Evolutionary conservation across 1,284 basidiomycete species (phyloP).

Genomic region (Phylloporus sp.): DNA sequence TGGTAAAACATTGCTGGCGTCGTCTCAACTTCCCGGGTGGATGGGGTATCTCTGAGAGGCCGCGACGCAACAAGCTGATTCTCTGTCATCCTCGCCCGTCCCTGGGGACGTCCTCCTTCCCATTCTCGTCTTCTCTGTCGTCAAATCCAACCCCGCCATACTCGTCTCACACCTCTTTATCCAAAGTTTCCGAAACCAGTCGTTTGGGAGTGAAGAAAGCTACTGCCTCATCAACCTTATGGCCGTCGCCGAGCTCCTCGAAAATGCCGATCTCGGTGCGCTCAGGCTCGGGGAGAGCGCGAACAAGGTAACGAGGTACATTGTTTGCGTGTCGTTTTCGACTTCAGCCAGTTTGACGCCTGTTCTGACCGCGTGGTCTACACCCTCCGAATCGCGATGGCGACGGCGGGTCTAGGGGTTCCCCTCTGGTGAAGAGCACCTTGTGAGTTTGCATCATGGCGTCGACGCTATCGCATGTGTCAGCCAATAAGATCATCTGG

Average conservation of each 20-base stretch:
- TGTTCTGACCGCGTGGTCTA: slow-evolving; percentile 27
- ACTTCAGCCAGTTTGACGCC: slow-evolving; percentile 70
- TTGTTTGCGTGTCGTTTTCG: not conserved
- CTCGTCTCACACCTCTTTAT: slow-evolving; percentile 71
- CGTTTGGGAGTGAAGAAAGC: not conserved
- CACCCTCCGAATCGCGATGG: slow-evolving; percentile 39
- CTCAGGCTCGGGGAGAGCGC: slow-evolving; percentile 76
- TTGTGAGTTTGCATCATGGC: slow-evolving; percentile 67
- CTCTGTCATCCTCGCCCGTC: no score
- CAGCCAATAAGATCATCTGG: slow-evolving; percentile 58
- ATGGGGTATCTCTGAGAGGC: no score
- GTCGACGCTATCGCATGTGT: slow-evolving; percentile 83
- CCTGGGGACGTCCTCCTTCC: no score
- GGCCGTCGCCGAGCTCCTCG: slow-evolving; percentile 85
- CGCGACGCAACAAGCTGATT: no score
- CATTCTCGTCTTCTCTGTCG: no score
- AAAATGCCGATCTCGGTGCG: slow-evolving; percentile 86
- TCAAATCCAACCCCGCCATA: slow-evolving; percentile 85
- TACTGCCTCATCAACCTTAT: not conserved
- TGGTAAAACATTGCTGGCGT: no score
- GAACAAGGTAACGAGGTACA: slow-evolving; percentile 59
- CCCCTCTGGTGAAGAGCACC: slow-evolving; percentile 31
- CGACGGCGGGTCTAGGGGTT: no score
- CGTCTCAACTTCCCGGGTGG: no score
- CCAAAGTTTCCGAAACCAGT: no score